Evolutionary conservation across 345 rosid genomes (phyloP), one percentile per base, ranked within the genome.

Genomic region (Eucalyptus caleyi): DNA sequence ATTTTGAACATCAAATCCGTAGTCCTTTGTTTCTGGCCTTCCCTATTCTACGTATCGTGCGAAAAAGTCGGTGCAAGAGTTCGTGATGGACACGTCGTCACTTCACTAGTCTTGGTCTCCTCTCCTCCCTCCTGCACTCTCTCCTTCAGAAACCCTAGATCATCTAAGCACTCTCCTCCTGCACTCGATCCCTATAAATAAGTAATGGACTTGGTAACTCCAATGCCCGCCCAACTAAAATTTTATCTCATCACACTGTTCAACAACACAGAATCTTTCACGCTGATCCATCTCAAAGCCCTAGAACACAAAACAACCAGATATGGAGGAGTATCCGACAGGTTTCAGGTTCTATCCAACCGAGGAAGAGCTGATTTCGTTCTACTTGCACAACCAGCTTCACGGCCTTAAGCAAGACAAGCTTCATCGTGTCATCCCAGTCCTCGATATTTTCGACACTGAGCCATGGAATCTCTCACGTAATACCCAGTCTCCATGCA

Each of bases 251-350:
- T 19, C 82, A 72, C n/a, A 47, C n/a, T 86, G 45, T 50, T 67
- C 86, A 49, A 88, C 32, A 30, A 69, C 89, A 89, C 95, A 88
- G 53, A 94, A 95, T 37, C 27, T 72, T 69, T 69, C 27, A 37
- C 27, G 23, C 83, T 72, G 45, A 72, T 72, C 83, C 83, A 10
- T 9, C 83, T 72, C 45, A 21, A 69, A 69, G 2, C 44, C 81
- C 81, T 69, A 69, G 12, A 4, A 69, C 44, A 9, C 42, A 34
- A 34, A 69, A 19, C 23, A 69, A 9, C 81, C 24, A 37, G 45
- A 72, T 10, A 72, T 72, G 83, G 83, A 72, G 83, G 26, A 72
- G 83, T 72, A 72, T 13, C 77, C 37, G 50, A 27, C 50, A 23
- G 90, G 90, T 59, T 89, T 89, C 86, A 87, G 90, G 34, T 89